Base-by-base conservation (phyloP, 106 monocot genomes). In the Dioscorea dumetorum region DNA sequence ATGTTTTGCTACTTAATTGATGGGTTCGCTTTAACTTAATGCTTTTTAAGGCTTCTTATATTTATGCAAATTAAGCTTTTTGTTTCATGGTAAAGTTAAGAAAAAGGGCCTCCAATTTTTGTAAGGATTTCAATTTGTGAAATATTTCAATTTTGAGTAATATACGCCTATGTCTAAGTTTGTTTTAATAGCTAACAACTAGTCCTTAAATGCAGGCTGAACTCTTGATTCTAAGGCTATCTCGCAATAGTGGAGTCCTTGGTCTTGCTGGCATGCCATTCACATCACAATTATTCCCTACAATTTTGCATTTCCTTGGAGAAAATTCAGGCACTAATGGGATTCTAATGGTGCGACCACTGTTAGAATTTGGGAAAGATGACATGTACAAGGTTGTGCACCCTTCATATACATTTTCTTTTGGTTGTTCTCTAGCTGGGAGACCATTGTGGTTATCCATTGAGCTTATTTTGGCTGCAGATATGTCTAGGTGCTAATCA, bases 221-320 rank as follows among this genome's bases (percentile, higher is more conserved):
- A 49, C 73, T 99, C 19, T 90, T 99, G 56, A 72, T 99, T 77
- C 79, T 99, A 61, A 92, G 99, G 79, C 67, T 93, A 62, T 99
- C 99, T 48, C 92, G 99, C 19, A 83, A 83, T 52, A 99, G 99
- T 79, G 93, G 99, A 63, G 79, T 99, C 56, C 73, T 92, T 73
- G 99, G 99, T 20, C 92, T 99, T 77, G 99, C 99, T 74, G 92
- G 99, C 48, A 99, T 93, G 93, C 80, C 99, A 53, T 99, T 87
- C 75, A 74, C 78, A 74, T 92, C 92, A 57, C 93, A 99, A 58
- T 71, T 87, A 64, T 99, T 93, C 79, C 77, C 84, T 8, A 33
- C 64, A 49, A 24, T 73, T 62, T 15, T 67, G 24, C 66, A 63
- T 53, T 58, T 19, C 54, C 32, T 14, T 69, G 65, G 66, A 49